Base-by-base conservation (phyloP, 2,329 filamentous ascomycete species). In the Acrocalymma vagum region DNA sequence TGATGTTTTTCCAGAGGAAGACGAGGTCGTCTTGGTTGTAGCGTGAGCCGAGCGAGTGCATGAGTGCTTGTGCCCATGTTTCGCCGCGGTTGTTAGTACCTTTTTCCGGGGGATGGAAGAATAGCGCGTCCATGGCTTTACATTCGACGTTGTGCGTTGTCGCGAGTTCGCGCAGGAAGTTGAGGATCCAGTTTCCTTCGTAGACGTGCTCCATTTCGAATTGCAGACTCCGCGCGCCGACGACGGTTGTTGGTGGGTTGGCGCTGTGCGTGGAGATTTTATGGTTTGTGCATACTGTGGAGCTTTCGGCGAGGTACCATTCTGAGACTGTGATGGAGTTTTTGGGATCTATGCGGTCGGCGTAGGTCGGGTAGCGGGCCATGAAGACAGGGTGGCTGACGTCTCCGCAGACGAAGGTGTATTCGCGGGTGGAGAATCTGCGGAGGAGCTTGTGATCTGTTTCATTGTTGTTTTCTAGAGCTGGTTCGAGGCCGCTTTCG, bases 151-250 rank as follows among this genome's bases (percentile, higher is more conserved):
- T 22, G 22, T 47, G 23, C 3, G 15, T 10, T n/a, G n/a, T n/a
- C n/a, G n/a, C n/a, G n/a, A n/a, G n/a, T 9, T 30, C 30, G 8
- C 38, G 26, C 2, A 45, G 29, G 15, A 28, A 11, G 10, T 39
- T 26, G 3, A 37, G 9, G 10, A 48, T 34, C 41, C 41, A 48
- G 20, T 45, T 37, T 2, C 45, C 45, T 16, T 48, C 45, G 27
- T 48, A 48, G 26, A 48, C 22, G 26, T 48, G 45, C 27, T 48
- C 45, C 15, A 36, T 29, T 7, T 17, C 24, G 24, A 42, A 47
- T 14, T 10, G 9, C 3, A 13, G 20, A 9, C 20, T 27, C 3
- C 21, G n/a, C n/a, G n/a, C n/a, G n/a, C n/a, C n/a, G n/a, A n/a
- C n/a, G n/a, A n/a, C n/a, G n/a, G n/a, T 25, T 6, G 20, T 17